These are phyloP conservation scores for Gilbertella persicaria DNA, from an alignment of 371 early-diverging fungal genomes.

Conservation along the genomic window DNA sequence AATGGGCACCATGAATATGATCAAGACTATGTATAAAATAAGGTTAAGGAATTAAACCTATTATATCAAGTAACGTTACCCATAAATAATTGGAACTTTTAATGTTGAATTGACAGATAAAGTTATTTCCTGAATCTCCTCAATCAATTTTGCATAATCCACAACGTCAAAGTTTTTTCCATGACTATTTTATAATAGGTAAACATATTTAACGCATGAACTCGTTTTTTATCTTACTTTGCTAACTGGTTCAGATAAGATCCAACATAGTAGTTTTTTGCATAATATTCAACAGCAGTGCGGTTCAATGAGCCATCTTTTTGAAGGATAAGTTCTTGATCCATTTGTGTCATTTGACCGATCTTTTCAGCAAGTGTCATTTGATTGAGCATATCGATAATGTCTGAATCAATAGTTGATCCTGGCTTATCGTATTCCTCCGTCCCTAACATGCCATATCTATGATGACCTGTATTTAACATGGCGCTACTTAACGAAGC, in stretches of 20 bases:
- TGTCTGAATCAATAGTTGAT: constrained; percentile 23
- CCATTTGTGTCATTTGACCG: constrained; percentile 73
- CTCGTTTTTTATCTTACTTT: constrained; percentile 12
- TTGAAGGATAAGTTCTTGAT: constrained; percentile 38
- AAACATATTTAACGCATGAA: background rate
- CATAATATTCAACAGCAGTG: constrained; percentile 50
- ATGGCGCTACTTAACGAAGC: background rate
- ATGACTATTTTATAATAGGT: constrained; percentile 5
- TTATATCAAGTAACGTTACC: constrained; percentile 12
- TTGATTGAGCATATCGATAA: constrained; percentile 38
- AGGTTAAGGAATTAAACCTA: background rate
- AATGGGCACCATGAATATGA: constrained; percentile 71
- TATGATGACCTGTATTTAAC: constrained; percentile 5
- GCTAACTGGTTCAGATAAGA: constrained; percentile 38
- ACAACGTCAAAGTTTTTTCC: constrained; percentile 29
- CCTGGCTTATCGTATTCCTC: constrained; percentile 10
- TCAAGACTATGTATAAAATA: constrained; percentile 44
- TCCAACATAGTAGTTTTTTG: constrained; percentile 40
- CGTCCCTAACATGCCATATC: background rate
- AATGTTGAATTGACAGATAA: constrained; percentile 30
- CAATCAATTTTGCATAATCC: constrained; percentile 32
- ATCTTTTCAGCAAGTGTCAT: constrained; percentile 64
- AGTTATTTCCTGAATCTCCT: constrained; percentile 39
- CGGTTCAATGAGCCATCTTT: constrained; percentile 44
- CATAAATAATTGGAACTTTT: constrained; percentile 44